Evolutionary conservation across 345 rosid species (phyloP), one percentile per base, ranked within the genome.

Genomic region (Populus euphratica): DNA sequence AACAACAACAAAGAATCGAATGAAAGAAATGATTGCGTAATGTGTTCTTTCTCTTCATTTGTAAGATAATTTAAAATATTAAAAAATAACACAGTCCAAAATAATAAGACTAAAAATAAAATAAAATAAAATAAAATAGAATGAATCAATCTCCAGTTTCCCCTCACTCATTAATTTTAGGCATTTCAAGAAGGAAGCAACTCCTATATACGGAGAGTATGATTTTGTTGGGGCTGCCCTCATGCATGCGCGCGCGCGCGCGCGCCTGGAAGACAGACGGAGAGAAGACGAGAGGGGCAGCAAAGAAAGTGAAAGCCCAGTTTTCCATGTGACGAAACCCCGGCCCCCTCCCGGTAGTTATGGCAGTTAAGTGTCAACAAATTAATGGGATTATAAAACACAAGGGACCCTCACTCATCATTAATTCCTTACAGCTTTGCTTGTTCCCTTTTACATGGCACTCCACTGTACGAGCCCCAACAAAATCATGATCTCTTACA

Each of bases 291-390:
- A 10, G 54, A 43, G 72, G 20, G 72, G 23, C 72, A 69, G 47
- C 54, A 9, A 43, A 16, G 25, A 43, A 69, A n/a, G 14, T n/a
- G 14, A 59, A 59, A n/a, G 29, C 14, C 29, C 4, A 49, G 61
- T 18, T 16, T 2, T 18, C 63, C 78, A 68, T 79, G 81, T 68
- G 81, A 68, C 5, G 78, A 54, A 63, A 10, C 36, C 41, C 9
- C 73, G 75, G 3, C 29, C 64, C 64, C 2, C 27, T n/a, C 16
- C 62, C 81, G 84, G 84, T 81, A 65, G 85, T 74, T 82, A 78
- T 82, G 81, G 85, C 80, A 74, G 85, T 82, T 82, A 75, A 63
- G 81, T 71, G 77, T 73, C 76, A 73, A 52, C 70, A 17, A 38
- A 33, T 33, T 33, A 33, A 47, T 23, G 69, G 20, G 14, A 73